Conservation (phyloP, 331 rosid genomes). For the Telfairia occidentalis region DNA sequence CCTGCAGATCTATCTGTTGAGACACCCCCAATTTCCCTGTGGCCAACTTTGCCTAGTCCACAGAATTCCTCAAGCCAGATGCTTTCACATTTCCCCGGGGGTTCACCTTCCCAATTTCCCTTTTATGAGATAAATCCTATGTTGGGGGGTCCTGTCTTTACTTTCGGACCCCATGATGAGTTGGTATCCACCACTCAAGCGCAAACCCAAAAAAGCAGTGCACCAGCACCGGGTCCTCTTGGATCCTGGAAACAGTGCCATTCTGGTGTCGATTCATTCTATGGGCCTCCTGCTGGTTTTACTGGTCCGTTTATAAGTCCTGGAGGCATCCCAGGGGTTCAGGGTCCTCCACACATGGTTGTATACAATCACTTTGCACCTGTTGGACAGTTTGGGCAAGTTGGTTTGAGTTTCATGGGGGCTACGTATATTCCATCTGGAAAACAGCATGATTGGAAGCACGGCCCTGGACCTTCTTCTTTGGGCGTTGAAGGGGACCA, state of each 20-base stretch:
- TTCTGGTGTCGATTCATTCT: conserved; percentile 88
- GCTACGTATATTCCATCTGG: conserved; percentile 86
- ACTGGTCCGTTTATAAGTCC: conserved; percentile 84
- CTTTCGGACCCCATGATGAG: conserved; percentile 83
- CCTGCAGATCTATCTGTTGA: conserved; percentile 94
- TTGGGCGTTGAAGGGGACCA: conserved; percentile 57
- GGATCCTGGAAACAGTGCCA: conserved; percentile 90
- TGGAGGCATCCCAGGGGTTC: conserved; percentile 89
- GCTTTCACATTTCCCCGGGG: conserved; percentile 75
- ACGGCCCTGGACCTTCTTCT: conserved; percentile 55
- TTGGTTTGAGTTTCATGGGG: conserved; percentile 98
- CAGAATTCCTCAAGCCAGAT: conserved; percentile 70
- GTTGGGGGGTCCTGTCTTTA: conserved; percentile 85
- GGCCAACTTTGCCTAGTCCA: conserved; percentile 71
- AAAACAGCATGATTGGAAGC: conserved; percentile 98
- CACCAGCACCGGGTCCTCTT: conserved; percentile 52
- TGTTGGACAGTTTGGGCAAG: conserved; percentile 94
- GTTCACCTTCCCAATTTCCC: conserved; percentile 77
- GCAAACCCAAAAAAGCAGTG: conserved; percentile 50
- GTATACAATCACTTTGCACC: conserved; percentile 97
- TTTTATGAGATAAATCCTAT: conserved; percentile 90
- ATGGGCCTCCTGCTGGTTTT: conserved; percentile 86
- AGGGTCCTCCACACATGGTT: conserved; percentile 96
- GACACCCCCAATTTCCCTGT: conserved; percentile 70
- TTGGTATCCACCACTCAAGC: conserved; percentile 55